Percentiles rank a stretch among this genome's conserved stretches.
These are phyloP conservation scores for Cladophialophora exuberans DNA, from an alignment of 2,329 filamentous ascomycete species.

Conservation along the genomic window DNA sequence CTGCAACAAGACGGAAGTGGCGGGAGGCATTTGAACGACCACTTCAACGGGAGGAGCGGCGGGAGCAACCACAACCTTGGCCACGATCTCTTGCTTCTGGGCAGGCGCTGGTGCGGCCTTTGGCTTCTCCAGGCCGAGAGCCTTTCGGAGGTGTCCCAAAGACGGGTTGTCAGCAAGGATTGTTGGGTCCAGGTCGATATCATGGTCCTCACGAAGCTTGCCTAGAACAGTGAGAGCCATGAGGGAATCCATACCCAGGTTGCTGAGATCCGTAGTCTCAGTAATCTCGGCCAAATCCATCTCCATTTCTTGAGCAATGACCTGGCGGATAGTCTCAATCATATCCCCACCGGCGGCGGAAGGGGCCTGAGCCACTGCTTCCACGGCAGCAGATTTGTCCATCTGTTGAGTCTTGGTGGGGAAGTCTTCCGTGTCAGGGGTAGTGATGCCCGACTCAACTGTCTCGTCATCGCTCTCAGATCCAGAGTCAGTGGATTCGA, in stretches of 20 bases:
- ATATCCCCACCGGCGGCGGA: constrained; percentile 42
- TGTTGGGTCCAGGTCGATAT: constrained; percentile 46
- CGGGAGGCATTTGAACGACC: constrained; percentile 39
- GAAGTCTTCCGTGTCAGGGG: constrained; percentile 35
- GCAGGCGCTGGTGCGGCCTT: constrained; percentile 34
- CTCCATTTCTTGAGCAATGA: constrained; percentile 49
- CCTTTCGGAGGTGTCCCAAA: constrained; percentile 43
- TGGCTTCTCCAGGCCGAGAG: constrained; percentile 44
- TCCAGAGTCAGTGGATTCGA: constrained; percentile 32
- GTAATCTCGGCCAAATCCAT: constrained; percentile 45
- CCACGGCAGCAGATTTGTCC: constrained; percentile 35
- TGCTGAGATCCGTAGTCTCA: constrained; percentile 44
- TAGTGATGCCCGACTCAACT: constrained; percentile 35
- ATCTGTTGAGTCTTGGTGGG: constrained; percentile 27
- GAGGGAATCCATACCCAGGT: constrained; percentile 51
- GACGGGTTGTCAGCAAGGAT: constrained; percentile 50
- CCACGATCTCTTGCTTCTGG: constrained; percentile 31
- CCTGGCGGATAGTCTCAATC: constrained; percentile 45
- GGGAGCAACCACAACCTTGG: constrained; percentile 34
- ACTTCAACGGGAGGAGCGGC: constrained; percentile 31
- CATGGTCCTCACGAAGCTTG: constrained; percentile 48
- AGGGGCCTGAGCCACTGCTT: constrained; percentile 38
- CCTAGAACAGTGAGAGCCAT: constrained; percentile 51
- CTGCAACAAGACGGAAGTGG: constrained; percentile 48
- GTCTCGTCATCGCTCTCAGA: constrained; percentile 34